Evolutionary conservation across 2,329 filamentous ascomycete genomes (phyloP), one percentile per base, ranked within the genome.

Genomic region (Fusarium longipes): DNA sequence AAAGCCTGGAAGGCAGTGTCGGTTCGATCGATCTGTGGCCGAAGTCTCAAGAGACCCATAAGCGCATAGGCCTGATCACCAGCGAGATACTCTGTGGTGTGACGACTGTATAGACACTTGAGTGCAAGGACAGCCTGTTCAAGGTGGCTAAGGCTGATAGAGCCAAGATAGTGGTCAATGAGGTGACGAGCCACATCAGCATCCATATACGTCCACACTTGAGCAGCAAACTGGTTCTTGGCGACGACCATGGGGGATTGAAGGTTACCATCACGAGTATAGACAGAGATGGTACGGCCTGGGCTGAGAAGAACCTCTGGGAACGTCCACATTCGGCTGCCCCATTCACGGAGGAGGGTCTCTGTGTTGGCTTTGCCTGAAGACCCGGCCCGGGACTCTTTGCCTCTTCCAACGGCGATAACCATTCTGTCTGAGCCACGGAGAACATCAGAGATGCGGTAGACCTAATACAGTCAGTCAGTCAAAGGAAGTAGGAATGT

Each of bases 1-100:
- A 80, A 79, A 25, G 77, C 77, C 54, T 79, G 77, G 67, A 79
- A 80, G 12, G 73, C 63, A 14, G 73, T 74, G 33, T 79, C 77
- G 17, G 70, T 76, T 33, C 57, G 43, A 61, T 78, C 75, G 27
- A 79, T 71, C 33, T 70, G 71, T 1, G 76, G 77, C 4, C 77
- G 72, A 36, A 75, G 55, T 10, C 75, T 71, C 36, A 79, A 57
- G 22, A 80, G 71, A 22, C 78, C 77, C 77, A 79, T 79, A 2
- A 80, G 70, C 2, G 74, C 78, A 43, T 80, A 80, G 3, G 74
- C 71, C 27, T 73, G 74, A 32, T 80, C 78, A 27, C 76, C 77
- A 2, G 68, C 51, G 17, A 73, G 63, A 25, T 70, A 65, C 38
- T 69, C 57, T 0, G 54, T 67, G 15, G 74, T 74, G 8, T 71